Conservation (phyloP, 2,329 filamentous ascomycete species). For the Fusarium buxicola region DNA sequence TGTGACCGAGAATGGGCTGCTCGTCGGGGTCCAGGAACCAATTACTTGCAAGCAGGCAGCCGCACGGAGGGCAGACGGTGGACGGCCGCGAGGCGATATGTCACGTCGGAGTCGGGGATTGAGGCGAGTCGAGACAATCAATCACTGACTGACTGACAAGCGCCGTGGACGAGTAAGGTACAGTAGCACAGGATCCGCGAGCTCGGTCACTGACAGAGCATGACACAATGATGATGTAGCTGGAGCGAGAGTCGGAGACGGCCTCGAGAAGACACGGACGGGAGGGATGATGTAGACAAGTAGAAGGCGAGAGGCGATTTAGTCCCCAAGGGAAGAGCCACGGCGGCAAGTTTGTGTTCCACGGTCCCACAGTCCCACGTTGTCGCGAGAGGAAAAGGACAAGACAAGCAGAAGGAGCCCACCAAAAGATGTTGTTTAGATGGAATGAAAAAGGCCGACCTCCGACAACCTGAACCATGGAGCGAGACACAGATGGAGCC, state of each 20-base stretch:
- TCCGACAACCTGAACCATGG: neutral
- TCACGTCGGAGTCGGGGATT: slow-evolving; percentile 1
- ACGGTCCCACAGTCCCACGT: slow-evolving; percentile 13
- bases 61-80: neutral
- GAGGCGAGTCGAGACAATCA: neutral
- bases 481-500: neutral
- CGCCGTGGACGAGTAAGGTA: neutral
- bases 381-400: slow-evolving; percentile 6
- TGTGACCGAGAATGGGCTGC: slow-evolving; percentile 13
- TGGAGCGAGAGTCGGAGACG: slow-evolving; percentile 1
- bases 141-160: too few species aligned
- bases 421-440: neutral
- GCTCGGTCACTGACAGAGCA: slow-evolving; percentile 21
- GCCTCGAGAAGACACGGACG: slow-evolving; percentile 16
- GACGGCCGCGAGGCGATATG: neutral
- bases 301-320: neutral
- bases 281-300: slow-evolving; percentile 6
- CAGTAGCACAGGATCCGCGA: slow-evolving; percentile 3
- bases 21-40: slow-evolving; percentile 4
- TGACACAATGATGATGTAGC: slow-evolving; percentile 36
- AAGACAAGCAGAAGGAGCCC: neutral
- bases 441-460: slow-evolving; percentile 1
- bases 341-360: neutral
- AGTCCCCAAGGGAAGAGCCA: neutral
- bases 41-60: slow-evolving; percentile 18